These are phyloP conservation scores for Nakaseomyces delphensis DNA, from an alignment of 1,139 yeast species.

Conservation along the genomic window DNA sequence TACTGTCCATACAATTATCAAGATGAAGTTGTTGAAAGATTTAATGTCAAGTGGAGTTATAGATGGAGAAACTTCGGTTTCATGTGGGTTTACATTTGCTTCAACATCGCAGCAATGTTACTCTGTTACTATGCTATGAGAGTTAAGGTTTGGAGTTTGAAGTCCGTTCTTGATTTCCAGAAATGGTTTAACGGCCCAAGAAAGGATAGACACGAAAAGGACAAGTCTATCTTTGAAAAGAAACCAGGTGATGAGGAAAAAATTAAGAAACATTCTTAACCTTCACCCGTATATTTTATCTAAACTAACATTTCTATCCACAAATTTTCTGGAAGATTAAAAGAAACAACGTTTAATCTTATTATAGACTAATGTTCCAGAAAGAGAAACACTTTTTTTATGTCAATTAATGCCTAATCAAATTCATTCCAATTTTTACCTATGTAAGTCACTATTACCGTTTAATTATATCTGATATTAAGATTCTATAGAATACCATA, in stretches of 20 bases:
- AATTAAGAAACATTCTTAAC: conserved; percentile 19
- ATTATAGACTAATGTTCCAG: neutral
- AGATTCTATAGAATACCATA: neutral
- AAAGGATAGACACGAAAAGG: conserved; percentile 38
- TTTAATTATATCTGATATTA: neutral
- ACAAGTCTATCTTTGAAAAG: conserved; percentile 33
- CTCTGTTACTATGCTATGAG: conserved; percentile 33
- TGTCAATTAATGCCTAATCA: conserved; percentile 6
- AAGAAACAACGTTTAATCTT: too few species aligned
- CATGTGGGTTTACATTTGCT: conserved; percentile 40
- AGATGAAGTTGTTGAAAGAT: conserved; percentile 37
- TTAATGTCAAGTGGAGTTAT: conserved; percentile 36
- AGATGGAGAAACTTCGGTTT: conserved; percentile 58
- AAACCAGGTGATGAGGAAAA: conserved; percentile 34
- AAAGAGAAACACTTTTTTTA: neutral
- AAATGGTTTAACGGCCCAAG: conserved; percentile 33
- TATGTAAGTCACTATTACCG: neutral
- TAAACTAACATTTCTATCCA: too few species aligned
- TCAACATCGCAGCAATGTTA: conserved; percentile 40
- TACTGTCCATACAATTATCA: conserved; percentile 41
- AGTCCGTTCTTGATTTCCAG: conserved; percentile 27
- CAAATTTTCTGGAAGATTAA: too few species aligned
- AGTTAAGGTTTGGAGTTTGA: conserved; percentile 30
- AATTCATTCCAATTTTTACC: conserved; percentile 2
- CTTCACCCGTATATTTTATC: neutral